These are phyloP conservation scores for Vachellia pachyceras DNA, from an alignment of 306 rosid species.

Conservation along the genomic window DNA sequence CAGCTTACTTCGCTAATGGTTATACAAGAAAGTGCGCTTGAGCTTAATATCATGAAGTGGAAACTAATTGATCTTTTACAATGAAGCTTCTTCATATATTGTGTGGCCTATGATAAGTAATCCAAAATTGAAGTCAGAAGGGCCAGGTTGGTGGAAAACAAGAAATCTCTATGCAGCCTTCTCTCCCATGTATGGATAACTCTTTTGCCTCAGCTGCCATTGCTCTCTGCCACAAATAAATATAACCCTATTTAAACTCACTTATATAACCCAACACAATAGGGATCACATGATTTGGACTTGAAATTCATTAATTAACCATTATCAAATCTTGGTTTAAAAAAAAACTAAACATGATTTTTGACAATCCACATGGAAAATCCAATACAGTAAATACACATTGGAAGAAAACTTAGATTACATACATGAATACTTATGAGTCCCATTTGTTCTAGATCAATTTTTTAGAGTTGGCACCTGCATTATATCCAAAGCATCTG, in stretches of 20 bases:
- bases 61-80: slow-evolving; percentile 43
- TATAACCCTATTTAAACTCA: too few species aligned
- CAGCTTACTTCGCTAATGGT: too few species aligned
- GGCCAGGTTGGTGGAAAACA: slow-evolving; percentile 71
- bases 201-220: slow-evolving; percentile 65
- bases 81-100: slow-evolving; percentile 53
- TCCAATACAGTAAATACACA: too few species aligned
- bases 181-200: slow-evolving; percentile 56
- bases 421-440: too few species aligned
- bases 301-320: background rate
- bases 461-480: slow-evolving; percentile 50
- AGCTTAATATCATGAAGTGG: slow-evolving; percentile 36
- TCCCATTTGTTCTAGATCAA: background rate
- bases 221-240: slow-evolving; percentile 58
- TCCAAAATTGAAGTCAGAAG: slow-evolving; percentile 60
- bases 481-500: slow-evolving; percentile 59
- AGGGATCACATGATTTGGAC: background rate
- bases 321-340: background rate
- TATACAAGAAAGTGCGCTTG: slow-evolving; percentile 52
- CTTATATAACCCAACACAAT: too few species aligned
- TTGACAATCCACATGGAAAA: background rate
- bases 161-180: slow-evolving; percentile 60
- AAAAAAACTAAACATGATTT: background rate
- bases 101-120: slow-evolving; percentile 44
- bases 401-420: too few species aligned